Conservation (phyloP, 2,329 filamentous ascomycete genomes). For the Triangularia setosa region DNA sequence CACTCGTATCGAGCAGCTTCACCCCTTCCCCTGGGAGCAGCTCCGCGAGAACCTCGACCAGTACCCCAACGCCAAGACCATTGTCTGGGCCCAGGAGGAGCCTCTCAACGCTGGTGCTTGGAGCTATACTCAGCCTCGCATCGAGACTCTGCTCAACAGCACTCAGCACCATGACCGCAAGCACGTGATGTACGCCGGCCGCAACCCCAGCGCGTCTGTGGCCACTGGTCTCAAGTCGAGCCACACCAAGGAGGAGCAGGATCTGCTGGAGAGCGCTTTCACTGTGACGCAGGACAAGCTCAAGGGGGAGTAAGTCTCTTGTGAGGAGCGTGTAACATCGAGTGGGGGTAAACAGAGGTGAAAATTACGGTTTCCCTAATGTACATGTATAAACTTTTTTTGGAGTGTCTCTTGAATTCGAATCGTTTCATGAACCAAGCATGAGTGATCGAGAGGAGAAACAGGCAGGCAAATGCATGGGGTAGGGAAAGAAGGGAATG, state of each 20-base stretch:
- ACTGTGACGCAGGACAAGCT: slow-evolving; percentile 64
- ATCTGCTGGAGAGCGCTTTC: slow-evolving; percentile 66
- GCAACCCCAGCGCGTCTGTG: slow-evolving; percentile 87
- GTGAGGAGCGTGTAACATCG: not conserved
- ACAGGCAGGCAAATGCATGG: not conserved
- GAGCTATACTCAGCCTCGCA: slow-evolving; percentile 94
- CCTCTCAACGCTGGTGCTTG: slow-evolving; percentile 95
- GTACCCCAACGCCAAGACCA: slow-evolving; percentile 96
- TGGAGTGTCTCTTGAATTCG: not conserved
- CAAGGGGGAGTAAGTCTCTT: slow-evolving; percentile 54
- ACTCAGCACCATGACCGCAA: slow-evolving; percentile 90
- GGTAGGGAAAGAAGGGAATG: not conserved
- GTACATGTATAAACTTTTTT: not conserved
- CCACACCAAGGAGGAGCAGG: slow-evolving; percentile 90
- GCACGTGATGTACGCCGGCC: slow-evolving; percentile 95
- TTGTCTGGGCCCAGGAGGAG: slow-evolving; percentile 97
- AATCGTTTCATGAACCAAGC: no score
- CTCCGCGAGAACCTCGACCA: slow-evolving; percentile 93
- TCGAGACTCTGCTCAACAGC: slow-evolving; percentile 92
- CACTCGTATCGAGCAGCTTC: slow-evolving; percentile 93
- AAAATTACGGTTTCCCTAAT: not conserved
- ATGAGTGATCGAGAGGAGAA: not conserved
- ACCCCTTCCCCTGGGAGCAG: slow-evolving; percentile 98
- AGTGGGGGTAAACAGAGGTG: not conserved
- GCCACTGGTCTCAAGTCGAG: slow-evolving; percentile 86